A percentile compares a stretch with the other conserved stretches of the same genome.
These are phyloP conservation scores for Collybia mongolica DNA, from an alignment of 768 basidiomycete genomes.

Conservation along the genomic window DNA sequence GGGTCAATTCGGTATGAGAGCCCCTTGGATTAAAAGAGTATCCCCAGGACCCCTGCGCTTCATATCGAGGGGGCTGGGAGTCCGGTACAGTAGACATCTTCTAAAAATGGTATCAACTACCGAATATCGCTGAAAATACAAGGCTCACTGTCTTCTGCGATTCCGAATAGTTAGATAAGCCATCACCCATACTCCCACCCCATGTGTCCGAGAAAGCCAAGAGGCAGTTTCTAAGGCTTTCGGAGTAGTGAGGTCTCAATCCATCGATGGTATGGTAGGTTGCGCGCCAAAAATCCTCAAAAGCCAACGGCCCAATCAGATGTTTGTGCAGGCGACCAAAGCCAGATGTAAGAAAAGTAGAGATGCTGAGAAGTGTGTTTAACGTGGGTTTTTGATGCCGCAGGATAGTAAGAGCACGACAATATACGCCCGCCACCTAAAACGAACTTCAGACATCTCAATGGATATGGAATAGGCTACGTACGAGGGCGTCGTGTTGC, in stretches of 20 bases:
- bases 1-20: no score
- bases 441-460: background rate
- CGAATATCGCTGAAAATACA: background rate
- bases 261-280: constrained; percentile 46
- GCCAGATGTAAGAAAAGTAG: constrained; percentile 47
- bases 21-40: no score
- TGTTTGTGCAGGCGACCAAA: constrained; percentile 44
- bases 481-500: constrained; percentile 49
- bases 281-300: constrained; percentile 56
- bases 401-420: constrained; percentile 38
- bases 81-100: constrained; percentile 21
- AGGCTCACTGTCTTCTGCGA: constrained; percentile 34
- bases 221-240: constrained; percentile 43
- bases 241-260: constrained; percentile 38
- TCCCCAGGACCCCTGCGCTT: background rate
- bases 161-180: constrained; percentile 34
- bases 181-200: constrained; percentile 46
- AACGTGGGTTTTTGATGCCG: constrained; percentile 35
- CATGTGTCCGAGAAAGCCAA: constrained; percentile 44
- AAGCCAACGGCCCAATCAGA: constrained; percentile 50
- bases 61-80: constrained; percentile 22
- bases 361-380: constrained; percentile 36
- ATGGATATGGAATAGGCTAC: constrained; percentile 14
- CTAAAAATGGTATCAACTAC: background rate
- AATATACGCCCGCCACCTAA: constrained; percentile 42